Evolutionary conservation across 345 rosid genomes (phyloP), one percentile per base, ranked within the genome.

Genomic region (Geranium rotundifolium): DNA sequence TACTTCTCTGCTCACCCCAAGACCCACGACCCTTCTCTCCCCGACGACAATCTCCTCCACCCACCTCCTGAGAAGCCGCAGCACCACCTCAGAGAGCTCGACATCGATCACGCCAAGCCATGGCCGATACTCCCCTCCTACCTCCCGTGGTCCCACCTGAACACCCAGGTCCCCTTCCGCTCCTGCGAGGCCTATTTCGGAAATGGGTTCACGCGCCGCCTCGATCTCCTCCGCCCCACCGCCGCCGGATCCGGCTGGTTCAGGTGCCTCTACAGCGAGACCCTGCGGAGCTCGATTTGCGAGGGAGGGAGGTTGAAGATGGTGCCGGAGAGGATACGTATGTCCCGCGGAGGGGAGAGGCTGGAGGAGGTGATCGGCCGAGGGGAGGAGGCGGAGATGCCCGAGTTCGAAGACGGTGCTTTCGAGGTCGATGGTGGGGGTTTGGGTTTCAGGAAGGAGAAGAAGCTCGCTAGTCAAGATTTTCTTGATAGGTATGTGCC

Each of bases 121-220:
- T 89, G 98, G 96, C 95, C 96, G n/a, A 83, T 85, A 57, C 81
- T 92, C n/a, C 98, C 95, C 5, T 89, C 96, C 0, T 87, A 84
- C 75, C 91, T 89, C 54, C 96, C 93, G 0, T 92, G 98, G 98
- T 79, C 82, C 19, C 77, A 64, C 57, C 55, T 67, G 58, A 73
- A 67, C 72, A 56, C 79, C 29, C 61, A 54, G 19, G 75, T 76
- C n/a, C 58, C 65, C 0, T 12, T 50, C n/a, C 68, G 73, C 50
- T 85, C 98, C 29, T 92, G 98, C 69, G 96, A 92, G 73, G 89
- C 80, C 59, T 82, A 77, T 71, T 89, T 92, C 60, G 98, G 98
- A 4, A 89, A 87, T 67, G 98, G 98, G 54, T 92, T 82, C 69
- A 84, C 73, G n/a, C 79, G 71, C 68, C 81, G 86, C 57, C 59